Base-by-base conservation (phyloP, 1,284 basidiomycete species). In the Rhizoctonia solani region DNA sequence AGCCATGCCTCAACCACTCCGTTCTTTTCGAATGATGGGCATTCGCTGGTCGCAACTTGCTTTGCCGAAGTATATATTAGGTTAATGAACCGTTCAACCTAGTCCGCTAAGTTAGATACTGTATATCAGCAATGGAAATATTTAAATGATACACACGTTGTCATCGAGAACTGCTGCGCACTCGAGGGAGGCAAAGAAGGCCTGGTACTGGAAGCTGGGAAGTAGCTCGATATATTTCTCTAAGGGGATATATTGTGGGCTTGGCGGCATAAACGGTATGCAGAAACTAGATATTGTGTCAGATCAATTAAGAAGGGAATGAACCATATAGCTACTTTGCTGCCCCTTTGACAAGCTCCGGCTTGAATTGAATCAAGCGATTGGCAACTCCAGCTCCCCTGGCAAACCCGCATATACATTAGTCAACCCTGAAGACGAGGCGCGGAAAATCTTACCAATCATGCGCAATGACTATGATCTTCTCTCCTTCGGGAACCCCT, bases 181-280 rank as follows among this genome's bases (percentile, higher is more conserved):
- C 29, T 58, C 54, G 5, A 46, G 54, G 4, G 66, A 59, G 4
- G 21, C 42, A 44, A 68, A 58, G 66, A 68, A 68, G 14, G 59
- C 46, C 54, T 50, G 46, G 49, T 68, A 68, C 25, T 50, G 39
- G 39, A 68, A 58, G 29, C 54, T 65, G 3, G 61, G 61, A 3
- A 65, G 39, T 8, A 41, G 13, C 5, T 41, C 37, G 9, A 53
- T 50, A 1, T 30, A 11, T n/a, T 52, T 41, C 39, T 65, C 61
- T 3, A 30, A 27, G 2, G 61, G 30, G 3, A 65, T 30, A 6
- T 41, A 53, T 54, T 54, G 37, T 44, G 13, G 37, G 21, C 21
- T 6, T 13, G 50, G 49, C 16, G 29, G 27, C 8, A 5, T 53
- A 32, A 44, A 53, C 13, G 61, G 61, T 32, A 65, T 41, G 16